Percentiles rank a stretch among this genome's conserved stretches.
phyloP scores from a whole-genome alignment of 768 basidiomycete genomes.

The Mycena albidolilacea region DNA sequence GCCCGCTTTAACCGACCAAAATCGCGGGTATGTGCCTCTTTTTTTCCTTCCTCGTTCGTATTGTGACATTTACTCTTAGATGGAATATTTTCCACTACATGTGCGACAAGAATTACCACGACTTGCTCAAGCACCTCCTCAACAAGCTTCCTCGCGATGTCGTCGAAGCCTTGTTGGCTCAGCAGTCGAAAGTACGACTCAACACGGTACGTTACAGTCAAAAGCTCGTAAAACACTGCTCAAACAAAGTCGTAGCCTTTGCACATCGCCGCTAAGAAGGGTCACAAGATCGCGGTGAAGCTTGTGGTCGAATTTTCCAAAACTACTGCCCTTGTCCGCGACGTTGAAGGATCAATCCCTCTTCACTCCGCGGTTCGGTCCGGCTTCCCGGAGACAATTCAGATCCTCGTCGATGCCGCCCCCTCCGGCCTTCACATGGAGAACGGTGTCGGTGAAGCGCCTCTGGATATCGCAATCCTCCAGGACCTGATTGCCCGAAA shows the following conservation, averaged over 20 bases:
- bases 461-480: constrained; percentile 54
- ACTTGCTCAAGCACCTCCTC: constrained; percentile 60
- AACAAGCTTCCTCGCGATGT: constrained; percentile 67
- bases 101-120: constrained; percentile 46
- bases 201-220: constrained; percentile 58
- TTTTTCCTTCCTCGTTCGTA: constrained; percentile 3
- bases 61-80: constrained; percentile 46
- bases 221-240: neutral
- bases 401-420: constrained; percentile 54
- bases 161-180: constrained; percentile 58
- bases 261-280: constrained; percentile 64
- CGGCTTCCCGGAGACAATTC: constrained; percentile 53
- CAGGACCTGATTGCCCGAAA: constrained; percentile 47
- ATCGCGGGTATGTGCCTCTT: constrained; percentile 55
- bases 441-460: constrained; percentile 64
- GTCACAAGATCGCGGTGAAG: constrained; percentile 47
- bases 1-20: constrained; percentile 56
- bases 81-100: constrained; percentile 72
- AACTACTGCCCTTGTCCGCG: constrained; percentile 54
- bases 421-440: constrained; percentile 62
- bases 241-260: constrained; percentile 58
- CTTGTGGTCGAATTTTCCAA: constrained; percentile 57
- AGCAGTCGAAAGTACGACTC: constrained; percentile 60
- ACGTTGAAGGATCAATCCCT: constrained; percentile 66
- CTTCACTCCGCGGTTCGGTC: constrained; percentile 63